Base-by-base conservation (phyloP, 2,329 filamentous ascomycete species). In the Aspergillus alliaceus region DNA sequence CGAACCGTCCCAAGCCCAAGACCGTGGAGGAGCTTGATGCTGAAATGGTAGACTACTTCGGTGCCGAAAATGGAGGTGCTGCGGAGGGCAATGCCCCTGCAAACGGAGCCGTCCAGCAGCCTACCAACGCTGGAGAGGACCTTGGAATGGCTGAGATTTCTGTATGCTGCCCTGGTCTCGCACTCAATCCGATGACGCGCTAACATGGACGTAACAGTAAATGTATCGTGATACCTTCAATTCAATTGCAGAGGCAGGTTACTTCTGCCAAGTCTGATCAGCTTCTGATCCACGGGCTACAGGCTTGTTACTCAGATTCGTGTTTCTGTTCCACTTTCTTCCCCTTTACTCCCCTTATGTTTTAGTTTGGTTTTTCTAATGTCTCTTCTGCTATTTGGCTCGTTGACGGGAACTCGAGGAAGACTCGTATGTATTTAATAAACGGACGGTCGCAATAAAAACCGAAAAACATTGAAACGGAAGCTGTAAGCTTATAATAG, bases 11-110 rank as follows among this genome's bases (percentile, higher is more conserved):
- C 82, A 96, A 86, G 77, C 78, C 82, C 80, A 98, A 98, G 90
- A 96, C 92, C 0, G 87, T 89, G 1, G 93, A 96, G 73, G 93
- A 99, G 79, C 86, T 99, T 25, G 95, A 99, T 74, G 92, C 91
- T 4, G 95, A 99, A 76, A 99, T 99, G 95, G 88, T 86, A 20
- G 95, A 98, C 76, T 99, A 99, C 80, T 98, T 96, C 39, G 46
- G 54, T 29, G 78, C 80, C 64, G 75, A 72, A 52, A 70, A 69
- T 31, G 63, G 66, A 25, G 68, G 68, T 34, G 72, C 77, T 52
- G 75, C 73, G 12, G 76, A 76, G 53, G 71, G 68, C 40, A 76
- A 73, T 59, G 78, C 79, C 56, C 72, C 77, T 4, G 73, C 75
- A 42, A 80, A 77, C 59, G 79, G 77, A 44, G 77, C 79, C 60